These are phyloP conservation scores for Gonium pectorale DNA, from an alignment of 139 green algal genomes.

Conservation along the genomic window DNA sequence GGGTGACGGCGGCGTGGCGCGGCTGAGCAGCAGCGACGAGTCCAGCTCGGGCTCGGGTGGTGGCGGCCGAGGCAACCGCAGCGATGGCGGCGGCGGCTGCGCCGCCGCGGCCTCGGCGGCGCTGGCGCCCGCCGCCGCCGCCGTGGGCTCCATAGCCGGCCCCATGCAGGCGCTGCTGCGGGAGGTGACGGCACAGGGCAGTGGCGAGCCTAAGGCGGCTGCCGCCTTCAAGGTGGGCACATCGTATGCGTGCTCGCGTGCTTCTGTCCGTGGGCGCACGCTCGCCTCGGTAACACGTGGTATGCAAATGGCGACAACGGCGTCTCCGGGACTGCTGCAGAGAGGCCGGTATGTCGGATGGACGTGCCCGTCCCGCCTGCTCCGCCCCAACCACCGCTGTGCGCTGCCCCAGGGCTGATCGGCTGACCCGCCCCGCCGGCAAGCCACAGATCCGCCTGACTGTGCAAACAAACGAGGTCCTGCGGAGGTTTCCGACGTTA, in stretches of 20 bases:
- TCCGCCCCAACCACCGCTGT: background rate
- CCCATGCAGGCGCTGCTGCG: background rate
- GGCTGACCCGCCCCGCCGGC: no score
- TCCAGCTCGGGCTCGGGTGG: background rate
- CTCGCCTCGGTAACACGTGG: no score
- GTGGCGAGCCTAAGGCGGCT: background rate
- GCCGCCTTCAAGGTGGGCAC: background rate
- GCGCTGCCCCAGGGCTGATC: no score
- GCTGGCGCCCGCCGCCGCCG: no score
- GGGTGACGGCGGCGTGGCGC: no score
- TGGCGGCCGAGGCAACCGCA: background rate
- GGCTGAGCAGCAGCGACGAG: background rate
- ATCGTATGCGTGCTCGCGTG: background rate
- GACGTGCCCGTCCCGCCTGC: background rate
- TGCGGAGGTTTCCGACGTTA: no score
- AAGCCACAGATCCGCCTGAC: no score
- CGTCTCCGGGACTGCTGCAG: background rate
- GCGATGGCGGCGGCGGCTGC: background rate
- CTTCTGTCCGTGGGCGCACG: no score
- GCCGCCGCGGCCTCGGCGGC: no score
- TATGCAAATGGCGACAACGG: background rate
- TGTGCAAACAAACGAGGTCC: no score
- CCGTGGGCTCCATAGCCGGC: no score
- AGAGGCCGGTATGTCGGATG: background rate
- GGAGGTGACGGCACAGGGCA: background rate